Evolutionary conservation across 192 early-diverging fungal species (phyloP), one percentile per base, ranked within the genome.

Genomic region (Coemansia sp.): DNA sequence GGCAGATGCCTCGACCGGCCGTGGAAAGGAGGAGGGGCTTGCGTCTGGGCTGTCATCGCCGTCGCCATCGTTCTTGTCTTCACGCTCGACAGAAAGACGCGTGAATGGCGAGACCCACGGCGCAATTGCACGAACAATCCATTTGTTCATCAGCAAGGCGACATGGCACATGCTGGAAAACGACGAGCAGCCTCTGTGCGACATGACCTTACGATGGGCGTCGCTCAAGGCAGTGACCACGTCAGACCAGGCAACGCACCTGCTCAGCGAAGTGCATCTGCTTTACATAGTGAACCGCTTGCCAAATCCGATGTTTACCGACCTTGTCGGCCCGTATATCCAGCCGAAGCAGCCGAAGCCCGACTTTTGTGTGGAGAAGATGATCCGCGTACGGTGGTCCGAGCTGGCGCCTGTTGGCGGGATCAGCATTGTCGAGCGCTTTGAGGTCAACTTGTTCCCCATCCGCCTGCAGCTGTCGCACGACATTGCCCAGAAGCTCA

Each of bases 331-430:
- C 0, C 91, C 86, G 18, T 90, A 87, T 58, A 71, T 85, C 44
- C 76, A 62, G 30, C 87, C 91, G 30, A 72, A 86, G 21, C 67
- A 80, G 16, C 75, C 83, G 35, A 70, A 49, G 60, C 82, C 88
- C 8, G 90, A 95, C 64, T 94, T 92, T 71, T 85, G 86, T 30
- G 83, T 89, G 15, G 88, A 96, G 49, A 96, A 95, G 73, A 95
- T 96, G 93, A 73, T 97, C 2, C 85, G 95, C 26, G 89, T 95
- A 16, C 91, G 90, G 68, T 90, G 91, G 86, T 73, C 69, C 2
- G 86, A 93, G 39, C 79, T 93, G 59, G 91, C 95, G 4, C 92
- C 95, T 0, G 93, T 98, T 2, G 95, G 90, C 33, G 95, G 95
- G 20, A 98, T 98, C 62, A 85, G 87, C 30, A 92, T 98, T 16